Evolutionary conservation across 768 basidiomycete genomes (phyloP), one percentile per base, ranked within the genome.

Genomic region (Lentinula edodes): DNA sequence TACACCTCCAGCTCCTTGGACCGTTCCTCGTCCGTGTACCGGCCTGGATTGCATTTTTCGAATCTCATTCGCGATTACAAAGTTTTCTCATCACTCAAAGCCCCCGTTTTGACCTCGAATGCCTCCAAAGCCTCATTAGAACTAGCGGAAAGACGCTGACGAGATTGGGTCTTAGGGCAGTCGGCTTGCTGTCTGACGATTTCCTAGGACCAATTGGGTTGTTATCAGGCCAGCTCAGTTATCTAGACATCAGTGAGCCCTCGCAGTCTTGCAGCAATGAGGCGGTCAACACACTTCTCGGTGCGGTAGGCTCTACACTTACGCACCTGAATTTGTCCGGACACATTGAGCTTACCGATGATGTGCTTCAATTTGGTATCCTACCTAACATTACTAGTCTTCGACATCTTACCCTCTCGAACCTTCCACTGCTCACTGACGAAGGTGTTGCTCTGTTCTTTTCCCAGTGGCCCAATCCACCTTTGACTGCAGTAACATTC

Each of bases 11-110:
- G 70, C 88, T 99, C 15, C 84, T 92, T 12, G 96, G 91, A 0
- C 94, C 94, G 2, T 95, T 93, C 74, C 85, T 94, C 23, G 89
- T 97, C 39, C 86, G 87, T 20, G 74, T 81, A 7, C 75, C 80
- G 0, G 84, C 82, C 0, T 98, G 96, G 96, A 75, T 81, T 51
- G 68, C 74, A 0, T 94, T 97, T 75, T 85, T 98, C 73, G 70
- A 80, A 57, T 69, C 81, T 1, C 84, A 88, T 58, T 80, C 86
- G 5, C 70, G 76, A 10, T 80, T 99, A 10, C 77, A 84, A 65
- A 82, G 81, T 6, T 91, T 98, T 73, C 78, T 89, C 43, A 85
- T 99, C 67, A 88, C 81, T 8, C 93, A 95, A 68, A 91, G 89
- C 61, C 93, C 93, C 7, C 84, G 93, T 5, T 95, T 98, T 72